These are phyloP conservation scores for Podila epigama DNA, from an alignment of 192 early-diverging fungal species.

Conservation along the genomic window DNA sequence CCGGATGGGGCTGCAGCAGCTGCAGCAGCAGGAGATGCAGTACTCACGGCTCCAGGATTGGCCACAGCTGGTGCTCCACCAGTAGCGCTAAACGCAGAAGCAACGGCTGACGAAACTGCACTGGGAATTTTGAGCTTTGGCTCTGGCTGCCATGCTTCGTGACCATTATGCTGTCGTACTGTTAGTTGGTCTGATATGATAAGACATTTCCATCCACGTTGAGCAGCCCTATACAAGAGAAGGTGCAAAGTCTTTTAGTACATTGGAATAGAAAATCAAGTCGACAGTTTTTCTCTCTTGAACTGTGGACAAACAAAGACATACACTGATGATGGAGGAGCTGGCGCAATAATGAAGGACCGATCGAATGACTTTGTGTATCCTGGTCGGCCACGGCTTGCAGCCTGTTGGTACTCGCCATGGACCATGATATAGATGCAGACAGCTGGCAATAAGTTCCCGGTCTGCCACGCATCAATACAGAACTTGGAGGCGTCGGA, in stretches of 20 bases:
- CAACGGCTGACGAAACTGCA: not conserved
- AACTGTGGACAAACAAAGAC: not conserved
- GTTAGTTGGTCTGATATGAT: slow-evolving; percentile 36
- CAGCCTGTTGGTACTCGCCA: slow-evolving; percentile 29
- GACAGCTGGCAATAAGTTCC: slow-evolving; percentile 24
- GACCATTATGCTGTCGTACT: slow-evolving; percentile 34
- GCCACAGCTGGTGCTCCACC: not conserved
- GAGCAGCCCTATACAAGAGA: slow-evolving; percentile 7
- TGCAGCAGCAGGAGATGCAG: not conserved
- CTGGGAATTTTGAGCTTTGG: not conserved
- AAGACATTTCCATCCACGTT: slow-evolving; percentile 37
- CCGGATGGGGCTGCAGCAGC: not conserved
- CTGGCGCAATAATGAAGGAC: slow-evolving; percentile 54
- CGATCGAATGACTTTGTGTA: slow-evolving; percentile 52
- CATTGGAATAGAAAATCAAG: not conserved
- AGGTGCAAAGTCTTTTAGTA: not conserved
- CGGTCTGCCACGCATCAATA: slow-evolving; percentile 61
- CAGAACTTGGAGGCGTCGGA: slow-evolving; percentile 42
- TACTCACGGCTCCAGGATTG: not conserved
- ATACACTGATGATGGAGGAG: slow-evolving; percentile 47
- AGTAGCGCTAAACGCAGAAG: not conserved
- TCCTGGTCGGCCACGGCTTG: not conserved
- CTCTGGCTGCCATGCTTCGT: slow-evolving; percentile 29
- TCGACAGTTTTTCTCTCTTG: not conserved
- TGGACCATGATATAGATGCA: slow-evolving; percentile 43